phyloP scores from a whole-genome alignment of 306 rosid species.

The Malus sieversii region DNA sequence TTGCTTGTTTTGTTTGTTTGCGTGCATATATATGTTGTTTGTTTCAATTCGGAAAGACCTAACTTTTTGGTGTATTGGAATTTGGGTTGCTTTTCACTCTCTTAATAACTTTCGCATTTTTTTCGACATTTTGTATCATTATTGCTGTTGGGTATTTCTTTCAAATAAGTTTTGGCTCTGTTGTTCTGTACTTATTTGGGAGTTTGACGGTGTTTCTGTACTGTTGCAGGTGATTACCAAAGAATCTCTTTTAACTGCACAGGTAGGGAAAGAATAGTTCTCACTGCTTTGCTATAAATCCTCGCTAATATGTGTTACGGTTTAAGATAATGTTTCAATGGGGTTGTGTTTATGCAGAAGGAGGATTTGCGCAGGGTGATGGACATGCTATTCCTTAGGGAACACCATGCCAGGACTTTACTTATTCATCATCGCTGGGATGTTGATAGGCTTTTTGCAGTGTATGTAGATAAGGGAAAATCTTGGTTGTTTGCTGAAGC shows the following conservation, averaged over 20 bases:
- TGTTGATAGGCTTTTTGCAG: conserved; percentile 59
- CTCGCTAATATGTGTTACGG: background rate
- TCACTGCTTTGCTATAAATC: background rate
- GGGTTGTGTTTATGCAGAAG: conserved; percentile 35
- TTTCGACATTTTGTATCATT: background rate
- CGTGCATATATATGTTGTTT: background rate
- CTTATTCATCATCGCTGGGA: conserved; percentile 91
- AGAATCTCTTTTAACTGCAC: conserved; percentile 71
- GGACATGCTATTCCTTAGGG: conserved; percentile 66
- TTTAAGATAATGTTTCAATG: conserved; percentile 15
- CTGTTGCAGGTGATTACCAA: conserved; percentile 61
- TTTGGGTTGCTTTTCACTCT: background rate
- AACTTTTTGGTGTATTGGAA: background rate
- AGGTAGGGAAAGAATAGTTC: conserved; percentile 37
- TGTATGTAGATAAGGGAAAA: conserved; percentile 66
- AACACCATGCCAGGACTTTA: conserved; percentile 79
- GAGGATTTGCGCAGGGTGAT: conserved; percentile 83
- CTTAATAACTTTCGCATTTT: background rate
- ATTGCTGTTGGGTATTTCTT: background rate
- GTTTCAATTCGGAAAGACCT: background rate
- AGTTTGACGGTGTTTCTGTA: conserved; percentile 5
- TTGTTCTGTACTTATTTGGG: background rate
- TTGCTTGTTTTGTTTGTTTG: background rate
- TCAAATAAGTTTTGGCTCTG: background rate
- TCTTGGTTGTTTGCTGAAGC: conserved; percentile 51